Percentiles rank a stretch among this genome's conserved stretches.
These are phyloP conservation scores for Botrytis deweyae DNA, from an alignment of 2,329 filamentous ascomycete species.

Conservation along the genomic window DNA sequence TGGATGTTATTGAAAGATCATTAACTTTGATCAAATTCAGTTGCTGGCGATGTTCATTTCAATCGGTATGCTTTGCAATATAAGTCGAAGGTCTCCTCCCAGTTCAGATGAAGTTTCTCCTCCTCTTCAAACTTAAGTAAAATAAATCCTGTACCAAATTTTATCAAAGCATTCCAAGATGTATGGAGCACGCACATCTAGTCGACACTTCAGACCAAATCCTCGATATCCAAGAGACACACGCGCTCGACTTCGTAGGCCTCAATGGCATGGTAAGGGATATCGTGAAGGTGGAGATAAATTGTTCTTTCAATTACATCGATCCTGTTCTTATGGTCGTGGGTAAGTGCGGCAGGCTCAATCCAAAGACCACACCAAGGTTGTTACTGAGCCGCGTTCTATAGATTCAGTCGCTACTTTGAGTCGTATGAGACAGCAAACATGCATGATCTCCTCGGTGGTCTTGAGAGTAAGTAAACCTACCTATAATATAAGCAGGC, in stretches of 20 bases:
- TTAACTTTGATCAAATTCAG: not conserved
- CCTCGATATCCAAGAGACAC: not conserved
- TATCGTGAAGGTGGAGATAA: not conserved
- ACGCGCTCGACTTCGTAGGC: not conserved
- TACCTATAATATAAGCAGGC: too few relatives aligned
- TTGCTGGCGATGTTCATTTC: not conserved
- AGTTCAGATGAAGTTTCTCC: not conserved
- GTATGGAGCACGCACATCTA: not conserved
- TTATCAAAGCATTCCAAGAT: not conserved
- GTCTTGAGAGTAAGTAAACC: not conserved
- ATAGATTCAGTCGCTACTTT: not conserved
- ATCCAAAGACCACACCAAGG: too few relatives aligned
- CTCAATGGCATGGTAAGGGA: not conserved
- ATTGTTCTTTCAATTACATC: not conserved
- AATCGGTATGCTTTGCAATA: not conserved
- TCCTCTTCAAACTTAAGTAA: not conserved
- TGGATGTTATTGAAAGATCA: not conserved
- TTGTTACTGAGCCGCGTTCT: too few relatives aligned
- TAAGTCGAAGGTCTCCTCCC: not conserved
- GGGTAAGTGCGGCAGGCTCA: not conserved
- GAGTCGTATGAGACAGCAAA: not conserved
- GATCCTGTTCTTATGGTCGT: not conserved
- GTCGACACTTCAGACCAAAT: not conserved
- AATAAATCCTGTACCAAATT: not conserved
- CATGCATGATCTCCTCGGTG: not conserved